Evolutionary conservation across 2,329 filamentous ascomycete species (phyloP).

Genomic region (Arthrobotrys musiformis): DNA sequence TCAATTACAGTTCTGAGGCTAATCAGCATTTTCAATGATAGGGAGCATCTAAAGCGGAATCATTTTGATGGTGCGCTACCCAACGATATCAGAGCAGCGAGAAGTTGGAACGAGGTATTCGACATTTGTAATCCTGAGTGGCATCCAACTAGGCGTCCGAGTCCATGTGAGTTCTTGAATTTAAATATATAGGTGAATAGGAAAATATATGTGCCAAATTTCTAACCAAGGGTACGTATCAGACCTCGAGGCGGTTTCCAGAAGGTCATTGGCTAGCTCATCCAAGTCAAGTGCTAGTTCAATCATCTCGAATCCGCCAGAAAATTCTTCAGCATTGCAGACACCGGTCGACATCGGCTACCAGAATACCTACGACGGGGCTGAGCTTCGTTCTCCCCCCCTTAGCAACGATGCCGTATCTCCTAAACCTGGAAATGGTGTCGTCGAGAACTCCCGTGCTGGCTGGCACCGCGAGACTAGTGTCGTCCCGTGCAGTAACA

Average conservation of each 20-base stretch:
- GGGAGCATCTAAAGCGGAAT: conserved; percentile 33
- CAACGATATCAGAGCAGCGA: background rate
- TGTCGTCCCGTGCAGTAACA: background rate
- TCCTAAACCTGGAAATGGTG: background rate
- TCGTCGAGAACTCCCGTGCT: too few species aligned
- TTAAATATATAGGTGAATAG: background rate
- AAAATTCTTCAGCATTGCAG: background rate
- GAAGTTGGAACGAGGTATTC: conserved; percentile 6
- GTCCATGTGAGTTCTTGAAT: background rate
- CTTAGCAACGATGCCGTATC: background rate
- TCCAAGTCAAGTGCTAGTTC: background rate
- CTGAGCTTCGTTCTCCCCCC: background rate
- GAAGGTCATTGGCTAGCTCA: background rate
- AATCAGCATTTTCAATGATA: background rate
- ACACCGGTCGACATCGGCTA: background rate
- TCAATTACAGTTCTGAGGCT: too few species aligned
- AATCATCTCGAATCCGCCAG: background rate
- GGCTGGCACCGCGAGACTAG: too few species aligned
- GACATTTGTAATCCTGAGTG: conserved; percentile 15
- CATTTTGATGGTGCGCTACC: conserved; percentile 5
- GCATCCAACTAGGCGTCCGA: background rate
- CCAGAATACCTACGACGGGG: background rate
- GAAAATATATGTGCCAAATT: background rate
- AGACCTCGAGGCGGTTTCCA: background rate
- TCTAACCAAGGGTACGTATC: background rate